Evolutionary conservation across 1,284 basidiomycete genomes (phyloP), one percentile per base, ranked within the genome.

Genomic region (Cryptococcus sp.): DNA sequence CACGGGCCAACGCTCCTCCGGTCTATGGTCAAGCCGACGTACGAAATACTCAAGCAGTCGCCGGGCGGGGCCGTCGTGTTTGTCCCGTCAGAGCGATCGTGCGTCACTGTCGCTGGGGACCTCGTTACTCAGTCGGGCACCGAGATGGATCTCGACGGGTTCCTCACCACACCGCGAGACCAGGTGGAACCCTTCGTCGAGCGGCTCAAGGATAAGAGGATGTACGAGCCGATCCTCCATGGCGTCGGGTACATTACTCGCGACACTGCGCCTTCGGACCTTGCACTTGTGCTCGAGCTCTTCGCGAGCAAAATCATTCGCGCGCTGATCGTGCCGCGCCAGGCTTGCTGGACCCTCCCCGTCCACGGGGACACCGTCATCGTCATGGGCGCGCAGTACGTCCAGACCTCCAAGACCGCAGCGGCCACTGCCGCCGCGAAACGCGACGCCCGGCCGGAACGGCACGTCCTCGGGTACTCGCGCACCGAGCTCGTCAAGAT

Each of bases 341-440:
- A 95, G 46, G 82, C 86, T 21, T 89, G 87, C 69, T 96, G 93
- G 92, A 86, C 83, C 20, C 75, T 97, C 13, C 89, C 91, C 3
- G 83, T 93, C 13, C 84, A 86, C 38, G 89, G 89, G 0, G 82
- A 83, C 4, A 83, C 85, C 3, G 93, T 98, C 15, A 81, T 97
- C 38, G 86, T 93, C 48, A 88, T 98, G 86, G 89, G 92, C 24
- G 92, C 94, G 6, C 95, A 98, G 73, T 96, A 91, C 72, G 76
- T 87, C 36, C 80, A 85, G 48, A 68, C 82, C 46, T 6, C 47
- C 38, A 18, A 48, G 38, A 13, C 36, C 37, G 13, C 33, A n/a
- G n/a, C 49, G 40, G 24, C 35, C 23, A 52, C 59, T 38, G 44
- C 28, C 28, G 9, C 28, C 28, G 63, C 65, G 18, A 59, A 62